phyloP scores from a whole-genome alignment of 2,329 filamentous ascomycete species.

The Sporothrix sp. region DNA sequence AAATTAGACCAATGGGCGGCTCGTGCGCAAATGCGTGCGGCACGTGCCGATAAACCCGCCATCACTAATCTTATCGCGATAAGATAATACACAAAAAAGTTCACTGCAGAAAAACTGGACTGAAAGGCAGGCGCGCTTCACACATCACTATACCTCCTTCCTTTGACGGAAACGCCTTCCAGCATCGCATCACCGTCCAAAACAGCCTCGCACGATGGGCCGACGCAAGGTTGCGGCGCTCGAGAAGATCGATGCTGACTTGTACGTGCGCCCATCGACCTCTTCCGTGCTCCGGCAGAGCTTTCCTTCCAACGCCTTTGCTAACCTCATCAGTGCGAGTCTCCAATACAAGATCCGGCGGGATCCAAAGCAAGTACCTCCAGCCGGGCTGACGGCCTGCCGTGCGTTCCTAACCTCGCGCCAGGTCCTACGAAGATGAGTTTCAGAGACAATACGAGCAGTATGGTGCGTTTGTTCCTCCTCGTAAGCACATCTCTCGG shows the following conservation, averaged over 20 bases:
- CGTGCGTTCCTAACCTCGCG: conserved; percentile 4
- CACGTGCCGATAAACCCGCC: conserved; percentile 2
- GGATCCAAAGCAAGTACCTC: conserved; percentile 55
- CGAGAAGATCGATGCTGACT: conserved; percentile 89
- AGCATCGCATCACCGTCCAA: neutral
- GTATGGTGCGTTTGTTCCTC: conserved; percentile 47
- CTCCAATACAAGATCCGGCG: conserved; percentile 76
- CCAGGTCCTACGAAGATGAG: conserved; percentile 73
- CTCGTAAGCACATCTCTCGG: neutral
- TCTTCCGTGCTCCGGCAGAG: neutral
- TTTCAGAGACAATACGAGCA: conserved; percentile 71
- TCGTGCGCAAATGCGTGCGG: no score
- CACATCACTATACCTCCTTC: neutral
- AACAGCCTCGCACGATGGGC: conserved; percentile 44
- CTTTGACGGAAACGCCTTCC: neutral
- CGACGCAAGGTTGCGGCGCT: conserved; percentile 87
- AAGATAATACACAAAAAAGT: conserved; percentile 12
- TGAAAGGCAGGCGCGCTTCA: neutral
- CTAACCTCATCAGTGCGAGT: conserved; percentile 52
- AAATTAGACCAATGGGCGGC: no score
- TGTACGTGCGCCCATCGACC: conserved; percentile 31
- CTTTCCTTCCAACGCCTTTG: conserved; percentile 1
- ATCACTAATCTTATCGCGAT: conserved; percentile 6
- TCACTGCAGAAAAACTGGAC: neutral
- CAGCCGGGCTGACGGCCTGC: neutral